A percentile compares a stretch with the other conserved stretches of the same genome.
phyloP scores from a whole-genome alignment of 148 eudicot species.

The Amaranthus hypochondriacus region DNA sequence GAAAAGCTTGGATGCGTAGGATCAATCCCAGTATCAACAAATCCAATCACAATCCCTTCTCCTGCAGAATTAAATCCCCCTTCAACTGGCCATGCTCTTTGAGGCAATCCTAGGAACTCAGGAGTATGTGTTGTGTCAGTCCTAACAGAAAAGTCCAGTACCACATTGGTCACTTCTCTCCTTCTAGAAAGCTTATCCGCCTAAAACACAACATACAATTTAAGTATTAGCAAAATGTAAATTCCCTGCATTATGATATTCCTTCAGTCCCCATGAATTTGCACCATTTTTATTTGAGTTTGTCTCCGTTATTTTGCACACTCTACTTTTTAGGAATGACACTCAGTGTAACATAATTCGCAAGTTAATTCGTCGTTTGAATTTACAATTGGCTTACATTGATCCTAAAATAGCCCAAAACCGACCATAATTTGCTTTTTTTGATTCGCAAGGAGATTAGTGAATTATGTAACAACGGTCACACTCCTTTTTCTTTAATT shows the following conservation, averaged over 20 bases:
- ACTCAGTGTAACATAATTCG: too few species aligned
- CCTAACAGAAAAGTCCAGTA: constrained; percentile 80
- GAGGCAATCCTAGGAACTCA: constrained; percentile 85
- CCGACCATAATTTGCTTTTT: too few species aligned
- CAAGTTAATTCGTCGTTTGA: too few species aligned
- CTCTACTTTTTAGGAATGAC: too few species aligned
- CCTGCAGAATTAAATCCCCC: constrained; percentile 90
- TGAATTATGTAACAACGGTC: too few species aligned
- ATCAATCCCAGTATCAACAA: constrained; percentile 94
- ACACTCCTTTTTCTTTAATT: too few species aligned
- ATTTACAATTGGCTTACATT: too few species aligned
- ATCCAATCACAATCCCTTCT: constrained; percentile 86
- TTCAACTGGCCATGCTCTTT: constrained; percentile 88
- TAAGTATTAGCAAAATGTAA: background rate
- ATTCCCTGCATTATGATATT: background rate
- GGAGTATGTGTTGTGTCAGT: constrained; percentile 92
- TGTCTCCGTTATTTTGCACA: too few species aligned
- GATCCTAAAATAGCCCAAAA: too few species aligned
- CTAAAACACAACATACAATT: constrained; percentile 31
- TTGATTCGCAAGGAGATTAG: too few species aligned
- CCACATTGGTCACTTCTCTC: constrained; percentile 85
- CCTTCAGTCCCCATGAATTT: too few species aligned
- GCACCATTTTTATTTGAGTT: too few species aligned
- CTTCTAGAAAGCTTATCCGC: constrained; percentile 74
- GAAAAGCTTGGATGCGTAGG: constrained; percentile 91